phyloP scores from a whole-genome alignment of 345 rosid species.

The Leavenworthia alabamica region DNA sequence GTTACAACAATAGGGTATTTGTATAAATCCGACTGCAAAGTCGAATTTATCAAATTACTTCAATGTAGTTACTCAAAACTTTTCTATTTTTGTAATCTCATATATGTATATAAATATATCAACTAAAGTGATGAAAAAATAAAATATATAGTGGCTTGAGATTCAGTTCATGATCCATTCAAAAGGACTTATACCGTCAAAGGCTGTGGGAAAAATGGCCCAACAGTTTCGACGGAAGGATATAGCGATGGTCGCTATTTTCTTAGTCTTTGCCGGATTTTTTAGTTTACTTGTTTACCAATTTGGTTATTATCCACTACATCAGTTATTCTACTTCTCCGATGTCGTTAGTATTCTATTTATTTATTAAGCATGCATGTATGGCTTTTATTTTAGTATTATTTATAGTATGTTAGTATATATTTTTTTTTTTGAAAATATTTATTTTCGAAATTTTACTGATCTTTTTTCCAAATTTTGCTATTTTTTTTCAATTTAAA shows the following conservation, averaged over 20 bases:
- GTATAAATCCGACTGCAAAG: too few species aligned
- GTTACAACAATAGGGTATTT: too few species aligned
- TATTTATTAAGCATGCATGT: not conserved
- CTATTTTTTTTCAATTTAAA: too few species aligned
- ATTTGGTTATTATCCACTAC: not conserved
- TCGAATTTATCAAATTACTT: too few species aligned
- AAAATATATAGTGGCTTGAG: not conserved
- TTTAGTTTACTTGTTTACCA: not conserved
- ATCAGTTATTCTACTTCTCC: not conserved
- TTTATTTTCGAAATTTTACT: not conserved
- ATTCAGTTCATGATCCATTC: not conserved
- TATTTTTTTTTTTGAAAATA: not conserved
- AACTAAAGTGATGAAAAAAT: too few species aligned
- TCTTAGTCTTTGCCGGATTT: not conserved
- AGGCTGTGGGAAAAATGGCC: not conserved
- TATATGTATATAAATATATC: not conserved
- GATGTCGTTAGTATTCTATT: slow-evolving; percentile 3
- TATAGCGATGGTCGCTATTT: not conserved
- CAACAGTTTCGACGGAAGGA: not conserved
- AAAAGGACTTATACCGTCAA: not conserved
- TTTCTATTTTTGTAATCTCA: too few species aligned
- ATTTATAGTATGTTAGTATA: not conserved
- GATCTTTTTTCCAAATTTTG: too few species aligned
- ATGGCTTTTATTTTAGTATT: not conserved
- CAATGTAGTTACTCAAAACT: too few species aligned